phyloP scores from a whole-genome alignment of 1,284 basidiomycete species.

The Cryptococcus wingfieldii region DNA sequence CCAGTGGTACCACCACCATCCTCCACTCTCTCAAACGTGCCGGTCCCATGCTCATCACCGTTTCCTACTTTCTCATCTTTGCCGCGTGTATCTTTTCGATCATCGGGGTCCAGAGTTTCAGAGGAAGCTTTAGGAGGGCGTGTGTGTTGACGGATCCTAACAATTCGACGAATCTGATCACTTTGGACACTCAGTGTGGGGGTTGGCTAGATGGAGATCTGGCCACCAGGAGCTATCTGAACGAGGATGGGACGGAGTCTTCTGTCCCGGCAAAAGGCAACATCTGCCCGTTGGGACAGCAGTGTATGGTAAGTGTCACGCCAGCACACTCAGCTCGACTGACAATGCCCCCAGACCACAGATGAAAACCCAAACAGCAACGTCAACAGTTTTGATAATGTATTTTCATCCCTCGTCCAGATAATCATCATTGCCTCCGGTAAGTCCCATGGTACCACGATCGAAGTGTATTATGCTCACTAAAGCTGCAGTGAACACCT shows the following conservation, averaged over 20 bases:
- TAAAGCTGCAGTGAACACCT: constrained; percentile 44
- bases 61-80: constrained; percentile 86
- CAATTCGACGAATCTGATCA: constrained; percentile 39
- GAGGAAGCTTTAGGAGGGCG: constrained; percentile 67
- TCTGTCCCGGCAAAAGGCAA: constrained; percentile 65
- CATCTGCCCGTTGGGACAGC: constrained; percentile 75
- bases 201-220: constrained; percentile 65
- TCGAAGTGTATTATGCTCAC: not conserved
- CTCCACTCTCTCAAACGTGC: constrained; percentile 89
- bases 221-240: constrained; percentile 26
- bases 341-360: constrained; percentile 52
- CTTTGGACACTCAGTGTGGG: constrained; percentile 64
- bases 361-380: constrained; percentile 63
- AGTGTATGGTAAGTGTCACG: constrained; percentile 59
- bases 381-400: constrained; percentile 83
- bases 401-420: constrained; percentile 77
- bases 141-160: constrained; percentile 50
- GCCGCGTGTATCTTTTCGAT: constrained; percentile 86
- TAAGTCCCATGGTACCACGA: constrained; percentile 44
- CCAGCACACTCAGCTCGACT: not conserved
- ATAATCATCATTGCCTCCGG: constrained; percentile 80
- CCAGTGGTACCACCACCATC: constrained; percentile 91
- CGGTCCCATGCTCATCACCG: constrained; percentile 77
- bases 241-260: constrained; percentile 36
- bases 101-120: constrained; percentile 85